These are phyloP conservation scores for Neofusicoccum kwambonambiense DNA, from an alignment of 2,329 filamentous ascomycete genomes.

Conservation along the genomic window DNA sequence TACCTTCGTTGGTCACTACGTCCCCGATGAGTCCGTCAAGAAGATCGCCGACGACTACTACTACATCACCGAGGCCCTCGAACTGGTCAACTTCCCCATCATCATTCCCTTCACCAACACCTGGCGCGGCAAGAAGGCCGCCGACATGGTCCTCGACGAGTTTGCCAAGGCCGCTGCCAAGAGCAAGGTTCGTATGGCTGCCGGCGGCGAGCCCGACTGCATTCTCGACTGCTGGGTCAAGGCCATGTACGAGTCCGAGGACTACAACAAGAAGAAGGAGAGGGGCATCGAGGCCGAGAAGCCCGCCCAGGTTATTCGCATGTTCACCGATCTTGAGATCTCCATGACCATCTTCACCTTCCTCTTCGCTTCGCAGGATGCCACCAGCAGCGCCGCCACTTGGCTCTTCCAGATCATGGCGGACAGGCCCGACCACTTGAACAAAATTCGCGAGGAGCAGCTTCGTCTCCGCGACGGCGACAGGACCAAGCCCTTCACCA, in stretches of 20 bases:
- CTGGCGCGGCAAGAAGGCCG: constrained; percentile 95
- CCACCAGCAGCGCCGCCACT: constrained; percentile 87
- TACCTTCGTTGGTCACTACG: constrained; percentile 97
- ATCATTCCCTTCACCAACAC: constrained; percentile 93
- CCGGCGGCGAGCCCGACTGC: constrained; percentile 81
- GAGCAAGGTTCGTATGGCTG: constrained; percentile 86
- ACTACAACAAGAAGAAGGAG: constrained; percentile 75
- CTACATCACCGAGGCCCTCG: constrained; percentile 89
- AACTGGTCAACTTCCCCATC: constrained; percentile 97
- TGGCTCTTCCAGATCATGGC: constrained; percentile 96
- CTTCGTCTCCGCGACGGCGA: constrained; percentile 73
- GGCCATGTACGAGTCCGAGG: constrained; percentile 80
- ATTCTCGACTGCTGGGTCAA: constrained; percentile 96
- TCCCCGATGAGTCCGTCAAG: constrained; percentile 84
- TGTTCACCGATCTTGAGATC: constrained; percentile 89
- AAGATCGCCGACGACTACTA: constrained; percentile 97
- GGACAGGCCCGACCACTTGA: constrained; percentile 87
- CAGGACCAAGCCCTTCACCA: constrained; percentile 64
- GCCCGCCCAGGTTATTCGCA: constrained; percentile 76
- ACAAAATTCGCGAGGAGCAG: constrained; percentile 91
- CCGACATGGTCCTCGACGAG: constrained; percentile 86
- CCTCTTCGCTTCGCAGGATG: constrained; percentile 95
- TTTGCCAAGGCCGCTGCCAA: constrained; percentile 91
- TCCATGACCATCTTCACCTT: constrained; percentile 93
- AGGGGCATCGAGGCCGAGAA: constrained; percentile 73